Conservation (phyloP, 2,329 filamentous ascomycete species). For the Amauroascus verrucosus region DNA sequence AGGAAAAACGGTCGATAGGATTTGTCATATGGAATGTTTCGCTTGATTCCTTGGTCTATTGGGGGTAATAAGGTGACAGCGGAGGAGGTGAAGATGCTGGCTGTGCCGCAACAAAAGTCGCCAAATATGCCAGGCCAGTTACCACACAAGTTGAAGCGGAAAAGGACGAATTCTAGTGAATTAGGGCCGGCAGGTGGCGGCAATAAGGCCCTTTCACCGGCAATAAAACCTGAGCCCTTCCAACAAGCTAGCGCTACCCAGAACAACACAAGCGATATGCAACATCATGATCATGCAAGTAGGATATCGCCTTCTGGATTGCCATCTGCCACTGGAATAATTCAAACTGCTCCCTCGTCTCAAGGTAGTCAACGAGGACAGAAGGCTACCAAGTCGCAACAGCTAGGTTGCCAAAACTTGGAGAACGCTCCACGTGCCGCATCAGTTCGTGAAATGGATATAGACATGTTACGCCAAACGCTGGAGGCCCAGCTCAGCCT, state of each 20-base stretch:
- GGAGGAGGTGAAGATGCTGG: constrained; percentile 37
- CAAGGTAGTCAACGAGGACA: background rate
- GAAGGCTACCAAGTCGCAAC: background rate
- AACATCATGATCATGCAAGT: background rate
- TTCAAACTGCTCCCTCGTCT: background rate
- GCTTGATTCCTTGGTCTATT: constrained; percentile 39
- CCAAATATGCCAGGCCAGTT: constrained; percentile 22
- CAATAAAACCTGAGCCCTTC: constrained; percentile 1
- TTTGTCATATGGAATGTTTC: constrained; percentile 41
- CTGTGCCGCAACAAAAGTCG: constrained; percentile 27
- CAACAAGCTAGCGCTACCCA: background rate
- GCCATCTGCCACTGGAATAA: background rate
- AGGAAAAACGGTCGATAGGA: background rate
- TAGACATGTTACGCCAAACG: constrained; percentile 52
- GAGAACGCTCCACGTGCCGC: background rate
- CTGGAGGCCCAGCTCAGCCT: constrained; percentile 82
- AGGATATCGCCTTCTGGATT: background rate
- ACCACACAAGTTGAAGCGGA: constrained; percentile 48
- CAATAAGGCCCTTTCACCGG: background rate
- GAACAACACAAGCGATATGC: constrained; percentile 1
- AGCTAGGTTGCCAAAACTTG: background rate
- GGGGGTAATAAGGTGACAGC: constrained; percentile 38
- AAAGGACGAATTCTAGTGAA: constrained; percentile 44
- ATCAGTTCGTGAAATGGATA: constrained; percentile 18
- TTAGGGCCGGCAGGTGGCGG: constrained; percentile 19